These are phyloP conservation scores for Xylariaceae sp. DNA, from an alignment of 2,329 filamentous ascomycete species.

Conservation along the genomic window DNA sequence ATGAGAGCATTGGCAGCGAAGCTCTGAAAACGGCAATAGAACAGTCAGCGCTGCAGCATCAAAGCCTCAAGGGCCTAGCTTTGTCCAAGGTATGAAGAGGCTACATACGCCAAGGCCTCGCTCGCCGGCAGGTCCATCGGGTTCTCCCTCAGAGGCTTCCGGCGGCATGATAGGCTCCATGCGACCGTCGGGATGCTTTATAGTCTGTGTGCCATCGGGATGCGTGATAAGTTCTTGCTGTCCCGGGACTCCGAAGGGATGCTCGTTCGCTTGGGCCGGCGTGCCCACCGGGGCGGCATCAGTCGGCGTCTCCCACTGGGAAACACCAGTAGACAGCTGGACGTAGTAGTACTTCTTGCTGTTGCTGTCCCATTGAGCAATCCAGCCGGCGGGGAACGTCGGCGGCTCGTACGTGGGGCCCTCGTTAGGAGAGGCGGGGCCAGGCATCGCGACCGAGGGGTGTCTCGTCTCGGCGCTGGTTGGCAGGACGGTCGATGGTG, in stretches of 20 bases:
- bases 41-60: no score
- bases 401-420: conserved; percentile 53
- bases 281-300: conserved; percentile 55
- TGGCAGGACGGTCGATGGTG: background rate
- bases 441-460: conserved; percentile 39
- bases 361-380: conserved; percentile 59
- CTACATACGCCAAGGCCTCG: conserved; percentile 59
- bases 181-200: conserved; percentile 52
- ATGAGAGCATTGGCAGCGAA: conserved; percentile 53
- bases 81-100: no score
- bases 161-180: conserved; percentile 50
- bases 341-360: conserved; percentile 65
- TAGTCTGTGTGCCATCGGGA: conserved; percentile 54
- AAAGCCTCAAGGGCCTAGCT: no score
- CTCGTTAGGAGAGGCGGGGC: conserved; percentile 50
- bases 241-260: conserved; percentile 53
- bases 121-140: conserved; percentile 48
- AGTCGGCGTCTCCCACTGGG: conserved; percentile 68
- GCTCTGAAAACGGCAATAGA: conserved; percentile 35
- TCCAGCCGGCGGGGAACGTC: conserved; percentile 57
- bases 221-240: conserved; percentile 52
- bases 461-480: conserved; percentile 4
- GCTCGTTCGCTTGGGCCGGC: conserved; percentile 46
- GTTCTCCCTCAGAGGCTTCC: conserved; percentile 41
- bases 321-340: conserved; percentile 62